Percentiles rank a stretch among this genome's conserved stretches.
Conservation (phyloP, 2,329 filamentous ascomycete genomes). For the Fusarium gaditjirri region DNA sequence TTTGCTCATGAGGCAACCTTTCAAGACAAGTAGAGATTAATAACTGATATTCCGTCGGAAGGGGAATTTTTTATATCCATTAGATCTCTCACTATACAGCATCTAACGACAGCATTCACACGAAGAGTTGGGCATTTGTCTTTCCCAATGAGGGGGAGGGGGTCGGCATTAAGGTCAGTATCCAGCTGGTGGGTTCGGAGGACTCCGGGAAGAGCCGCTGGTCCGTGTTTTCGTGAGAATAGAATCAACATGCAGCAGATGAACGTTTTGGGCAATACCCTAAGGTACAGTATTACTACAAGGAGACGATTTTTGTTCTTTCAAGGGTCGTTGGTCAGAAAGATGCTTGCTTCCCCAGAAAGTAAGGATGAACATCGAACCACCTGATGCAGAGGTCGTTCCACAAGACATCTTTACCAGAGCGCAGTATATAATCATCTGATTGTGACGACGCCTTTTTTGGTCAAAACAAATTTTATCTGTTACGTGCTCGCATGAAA, state of each 20-base stretch:
- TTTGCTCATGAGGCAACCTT: background rate
- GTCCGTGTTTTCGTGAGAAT: slow-evolving; percentile 36
- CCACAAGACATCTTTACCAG: slow-evolving; percentile 34
- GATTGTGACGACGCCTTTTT: slow-evolving; percentile 35
- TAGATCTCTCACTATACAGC: background rate
- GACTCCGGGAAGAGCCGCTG: slow-evolving; percentile 41
- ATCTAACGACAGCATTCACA: background rate
- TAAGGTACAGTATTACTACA: slow-evolving; percentile 28
- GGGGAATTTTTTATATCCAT: background rate
- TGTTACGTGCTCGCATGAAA: slow-evolving; percentile 29
- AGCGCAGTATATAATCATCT: slow-evolving; percentile 36
- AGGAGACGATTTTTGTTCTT: slow-evolving; percentile 28
- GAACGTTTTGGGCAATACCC: slow-evolving; percentile 17
- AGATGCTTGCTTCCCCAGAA: slow-evolving; percentile 38
- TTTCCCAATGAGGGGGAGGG: slow-evolving; percentile 11
- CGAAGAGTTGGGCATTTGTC: background rate
- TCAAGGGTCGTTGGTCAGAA: slow-evolving; percentile 19
- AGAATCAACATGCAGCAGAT: slow-evolving; percentile 2
- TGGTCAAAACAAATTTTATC: slow-evolving; percentile 12
- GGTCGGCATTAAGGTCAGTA: slow-evolving; percentile 18
- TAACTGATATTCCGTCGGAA: background rate
- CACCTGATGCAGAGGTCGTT: slow-evolving; percentile 40
- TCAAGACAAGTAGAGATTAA: background rate
- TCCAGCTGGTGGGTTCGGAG: slow-evolving; percentile 27
- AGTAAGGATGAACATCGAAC: slow-evolving; percentile 43